Percentiles rank a stretch among this genome's conserved stretches.
Conservation (phyloP, 768 basidiomycete species). For the Mycena amicta region DNA sequence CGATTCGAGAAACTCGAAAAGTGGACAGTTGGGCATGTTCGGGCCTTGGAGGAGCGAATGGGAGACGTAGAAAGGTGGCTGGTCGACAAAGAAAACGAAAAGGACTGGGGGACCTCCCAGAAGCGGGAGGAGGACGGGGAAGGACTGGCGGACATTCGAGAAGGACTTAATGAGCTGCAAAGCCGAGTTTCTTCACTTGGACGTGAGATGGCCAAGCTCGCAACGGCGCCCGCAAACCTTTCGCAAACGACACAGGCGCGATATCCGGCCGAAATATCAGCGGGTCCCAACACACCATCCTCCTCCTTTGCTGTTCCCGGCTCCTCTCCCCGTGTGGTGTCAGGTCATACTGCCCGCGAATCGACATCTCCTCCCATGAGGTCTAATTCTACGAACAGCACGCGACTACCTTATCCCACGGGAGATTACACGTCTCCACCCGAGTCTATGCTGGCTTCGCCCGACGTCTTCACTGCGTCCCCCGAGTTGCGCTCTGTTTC, state of each 20-base stretch:
- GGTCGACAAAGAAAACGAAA: conserved; percentile 80
- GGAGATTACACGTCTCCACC: conserved; percentile 80
- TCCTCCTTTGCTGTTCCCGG: conserved; percentile 30
- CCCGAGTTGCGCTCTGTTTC: conserved; percentile 49
- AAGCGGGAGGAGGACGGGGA: conserved; percentile 13
- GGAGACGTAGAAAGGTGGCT: conserved; percentile 89
- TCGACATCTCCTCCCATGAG: conserved; percentile 65
- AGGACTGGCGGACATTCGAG: conserved; percentile 54
- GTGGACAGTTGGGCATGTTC: conserved; percentile 87
- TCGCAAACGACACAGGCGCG: conserved; percentile 25
- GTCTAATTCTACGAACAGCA: conserved; percentile 43
- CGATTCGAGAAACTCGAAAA: conserved; percentile 89
- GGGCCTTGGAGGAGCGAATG: conserved; percentile 90
- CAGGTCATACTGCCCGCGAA: conserved; percentile 53
- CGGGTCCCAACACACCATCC: conserved; percentile 24
- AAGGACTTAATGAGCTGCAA: conserved; percentile 73
- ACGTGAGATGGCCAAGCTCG: conserved; percentile 77
- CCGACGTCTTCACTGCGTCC: conserved; percentile 44
- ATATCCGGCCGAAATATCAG: conserved; percentile 16
- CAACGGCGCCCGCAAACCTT: conserved; percentile 48
- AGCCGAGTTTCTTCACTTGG: conserved; percentile 76
- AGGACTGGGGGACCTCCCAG: conserved; percentile 42
- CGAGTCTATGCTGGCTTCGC: conserved; percentile 38
- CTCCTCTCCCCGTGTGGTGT: conserved; percentile 32
- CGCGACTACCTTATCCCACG: conserved; percentile 78